Evolutionary conservation across 2,329 filamentous ascomycete genomes (phyloP), one percentile per base, ranked within the genome.

Genomic region (Hymenoscyphus linearis): DNA sequence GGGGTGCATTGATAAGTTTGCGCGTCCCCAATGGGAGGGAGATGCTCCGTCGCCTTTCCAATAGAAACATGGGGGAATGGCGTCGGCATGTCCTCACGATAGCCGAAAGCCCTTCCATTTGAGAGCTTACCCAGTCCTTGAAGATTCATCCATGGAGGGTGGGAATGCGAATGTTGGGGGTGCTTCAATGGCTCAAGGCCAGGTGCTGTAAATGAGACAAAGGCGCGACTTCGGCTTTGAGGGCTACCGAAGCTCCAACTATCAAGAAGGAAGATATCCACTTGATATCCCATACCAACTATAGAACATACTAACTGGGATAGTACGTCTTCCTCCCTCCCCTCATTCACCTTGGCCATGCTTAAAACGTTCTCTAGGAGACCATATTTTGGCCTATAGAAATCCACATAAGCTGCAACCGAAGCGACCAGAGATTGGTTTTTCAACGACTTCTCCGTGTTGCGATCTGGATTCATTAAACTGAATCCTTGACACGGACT

Each of bases 401-500:
- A 75, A 64, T 96, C 90, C 1, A 93, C 78, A 62, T 82, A 90
- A 0, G 90, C 85, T 0, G 86, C 86, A 40, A 93, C 90, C 0
- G 89, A 89, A 0, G 89, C 90, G 0, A 95, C 82, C 34, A 95
- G 82, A 0, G 89, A 93, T 36, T 88, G 88, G 69, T 95, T 91
- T 62, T 84, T 84, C 5, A 85, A 74, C 9, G 89, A 87, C 3
- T 76, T 59, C 0, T 77, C 70, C 1, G 81, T 86, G 0, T 78
- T 75, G 67, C 80, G 85, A 66, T 86, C 74, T 0, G 66, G 67
- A 4, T 93, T 93, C 0, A 90, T 72, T 0, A 66, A 59, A 0
- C 89, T 92, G 68, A 91, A 95, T 0, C 88, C 90, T 16, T 87
- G 89, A 66, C 91, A 96, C 0, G 91, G 91, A 57, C 85, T 90